These are phyloP conservation scores for Magnolia sinica DNA, from an alignment of 164 flowering plant genomes.

Conservation along the genomic window DNA sequence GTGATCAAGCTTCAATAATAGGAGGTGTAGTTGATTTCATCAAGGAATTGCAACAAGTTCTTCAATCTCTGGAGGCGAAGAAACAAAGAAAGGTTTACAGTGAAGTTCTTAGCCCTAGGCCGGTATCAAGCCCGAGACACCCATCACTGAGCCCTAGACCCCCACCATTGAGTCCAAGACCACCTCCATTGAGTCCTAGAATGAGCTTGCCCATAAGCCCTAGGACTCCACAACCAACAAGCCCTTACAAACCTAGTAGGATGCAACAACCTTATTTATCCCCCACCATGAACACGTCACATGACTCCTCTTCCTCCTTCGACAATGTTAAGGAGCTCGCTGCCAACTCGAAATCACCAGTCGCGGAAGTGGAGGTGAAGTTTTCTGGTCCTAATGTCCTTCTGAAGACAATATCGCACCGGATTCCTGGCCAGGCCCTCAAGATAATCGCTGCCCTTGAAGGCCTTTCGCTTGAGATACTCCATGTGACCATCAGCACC, in stretches of 20 bases:
- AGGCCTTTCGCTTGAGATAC: constrained; percentile 72
- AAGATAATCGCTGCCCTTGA: constrained; percentile 73
- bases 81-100: constrained; percentile 78
- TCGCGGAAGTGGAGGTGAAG: constrained; percentile 93
- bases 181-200: constrained; percentile 67
- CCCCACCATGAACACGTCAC: constrained; percentile 19
- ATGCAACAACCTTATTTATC: constrained; percentile 30
- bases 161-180: constrained; percentile 68
- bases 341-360: constrained; percentile 62
- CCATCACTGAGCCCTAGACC: constrained; percentile 65
- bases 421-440: constrained; percentile 67
- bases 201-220: constrained; percentile 74
- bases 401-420: constrained; percentile 64
- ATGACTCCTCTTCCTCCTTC: constrained; percentile 35
- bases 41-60: constrained; percentile 80
- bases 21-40: constrained; percentile 94
- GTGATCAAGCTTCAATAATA: constrained; percentile 97
- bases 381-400: constrained; percentile 73
- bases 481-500: constrained; percentile 57
- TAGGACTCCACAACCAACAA: constrained; percentile 74
- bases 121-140: constrained; percentile 66
- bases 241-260: constrained; percentile 61
- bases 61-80: constrained; percentile 81
- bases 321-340: constrained; percentile 54
- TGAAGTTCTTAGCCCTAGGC: constrained; percentile 82